Conservation (phyloP, 768 basidiomycete genomes). For the Lactarius akahatsu region DNA sequence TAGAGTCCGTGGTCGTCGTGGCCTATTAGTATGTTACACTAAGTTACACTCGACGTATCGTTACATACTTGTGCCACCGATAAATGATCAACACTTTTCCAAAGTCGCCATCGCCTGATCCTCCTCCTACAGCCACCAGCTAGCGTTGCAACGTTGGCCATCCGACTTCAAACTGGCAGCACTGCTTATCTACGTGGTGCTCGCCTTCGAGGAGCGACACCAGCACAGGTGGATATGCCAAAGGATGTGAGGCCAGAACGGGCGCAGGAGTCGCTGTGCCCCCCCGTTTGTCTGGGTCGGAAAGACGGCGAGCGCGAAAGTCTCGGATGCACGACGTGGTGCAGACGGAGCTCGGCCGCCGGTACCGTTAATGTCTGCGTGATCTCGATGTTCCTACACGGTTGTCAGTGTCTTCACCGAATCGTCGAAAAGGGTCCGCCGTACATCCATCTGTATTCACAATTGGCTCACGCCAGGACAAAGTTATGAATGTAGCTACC, state of each 20-base stretch:
- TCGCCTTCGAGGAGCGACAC: slow-evolving; percentile 74
- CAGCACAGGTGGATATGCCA: slow-evolving; percentile 54
- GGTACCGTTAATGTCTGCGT: slow-evolving; percentile 20
- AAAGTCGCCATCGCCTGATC: slow-evolving; percentile 62
- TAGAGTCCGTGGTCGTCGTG: neutral
- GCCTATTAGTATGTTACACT: neutral
- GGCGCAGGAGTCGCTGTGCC: slow-evolving; percentile 20
- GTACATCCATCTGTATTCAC: too few relatives aligned
- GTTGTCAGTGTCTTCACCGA: too few relatives aligned
- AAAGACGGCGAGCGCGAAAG: slow-evolving; percentile 58
- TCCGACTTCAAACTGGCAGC: slow-evolving; percentile 65
- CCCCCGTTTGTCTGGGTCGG: slow-evolving; percentile 34
- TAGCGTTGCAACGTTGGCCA: slow-evolving; percentile 81
- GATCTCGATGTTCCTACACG: slow-evolving; percentile 16
- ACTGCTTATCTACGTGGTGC: slow-evolving; percentile 81
- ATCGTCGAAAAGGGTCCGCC: too few relatives aligned
- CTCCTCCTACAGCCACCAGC: slow-evolving; percentile 61
- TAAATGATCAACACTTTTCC: slow-evolving; percentile 79
- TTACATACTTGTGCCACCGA: slow-evolving; percentile 41
- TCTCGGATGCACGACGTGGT: slow-evolving; percentile 41
- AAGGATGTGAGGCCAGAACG: slow-evolving; percentile 25
- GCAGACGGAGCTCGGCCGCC: slow-evolving; percentile 7
- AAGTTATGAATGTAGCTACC: too few relatives aligned
- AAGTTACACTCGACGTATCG: slow-evolving; percentile 4
- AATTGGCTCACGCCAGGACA: too few relatives aligned